Base-by-base conservation (phyloP, 192 early-diverging fungal genomes). In the Coemansia sp. region DNA sequence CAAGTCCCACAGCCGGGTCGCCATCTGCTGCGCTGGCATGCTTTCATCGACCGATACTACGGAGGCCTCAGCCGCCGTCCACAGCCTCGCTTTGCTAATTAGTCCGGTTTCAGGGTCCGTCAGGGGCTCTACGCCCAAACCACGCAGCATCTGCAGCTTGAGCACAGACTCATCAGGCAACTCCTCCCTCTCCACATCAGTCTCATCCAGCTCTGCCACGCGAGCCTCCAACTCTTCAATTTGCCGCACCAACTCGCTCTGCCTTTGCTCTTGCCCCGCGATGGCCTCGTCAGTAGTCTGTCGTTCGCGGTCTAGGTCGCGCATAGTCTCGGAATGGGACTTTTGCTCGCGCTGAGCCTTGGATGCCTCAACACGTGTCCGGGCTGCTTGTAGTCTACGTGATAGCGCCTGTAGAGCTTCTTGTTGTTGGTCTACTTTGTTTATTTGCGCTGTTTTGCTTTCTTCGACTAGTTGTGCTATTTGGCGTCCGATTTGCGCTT, bases 1-100 rank as follows among this genome's bases (percentile, higher is more conserved):
- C 32, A 72, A 42, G 19, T 73, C 71, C 79, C 79, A 82, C 71
- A 82, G 79, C 64, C 67, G 63, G 9, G 79, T 57, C n/a, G 79
- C 79, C 55, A 82, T 38, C 68, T 80, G 73, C 50, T 80, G 73
- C 0, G 72, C 15, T 0, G 69, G 63, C 39, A 60, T 55, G 15
- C 31, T 34, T 19, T 63, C 62, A 4, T 50, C 66, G 15, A 68
- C 34, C 27, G n/a, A 17, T 4, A 82, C 67, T 17, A 73, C 71
- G 6, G 46, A 45, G 1, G 71, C 79, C 51, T 63, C 66, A 5
- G 27, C 23, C 21, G 59, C 46, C 36, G 73, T 57, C 74, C 67
- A 69, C 7, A 70, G 51, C 5, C 74, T 41, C 5, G 62, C 79
- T 32, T 42, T 65, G 34, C 60, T 71, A 1, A 82, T 62, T 6